These are phyloP conservation scores for Hypsizygus marmoreus DNA, from an alignment of 768 basidiomycete species.

Conservation along the genomic window DNA sequence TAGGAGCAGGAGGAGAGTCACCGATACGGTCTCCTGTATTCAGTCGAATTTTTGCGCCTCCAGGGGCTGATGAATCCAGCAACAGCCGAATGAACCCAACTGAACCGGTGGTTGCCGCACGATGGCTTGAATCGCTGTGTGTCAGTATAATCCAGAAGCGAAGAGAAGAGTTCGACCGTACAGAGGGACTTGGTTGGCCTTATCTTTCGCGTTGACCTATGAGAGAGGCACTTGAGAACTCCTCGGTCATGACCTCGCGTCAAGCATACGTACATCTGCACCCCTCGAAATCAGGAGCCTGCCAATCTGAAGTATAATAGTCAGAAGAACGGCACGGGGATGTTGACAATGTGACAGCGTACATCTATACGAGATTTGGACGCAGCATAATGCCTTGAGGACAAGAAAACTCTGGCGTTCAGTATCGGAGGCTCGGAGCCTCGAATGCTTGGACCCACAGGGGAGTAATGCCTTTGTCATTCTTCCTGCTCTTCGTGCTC, in stretches of 20 bases:
- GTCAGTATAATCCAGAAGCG: constrained; percentile 22
- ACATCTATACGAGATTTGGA: constrained; percentile 89
- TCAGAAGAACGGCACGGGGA: constrained; percentile 29
- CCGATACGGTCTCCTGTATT: constrained; percentile 85
- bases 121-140: constrained; percentile 59
- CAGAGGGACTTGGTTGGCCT: constrained; percentile 91
- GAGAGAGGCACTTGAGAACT: constrained; percentile 31
- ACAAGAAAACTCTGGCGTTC: constrained; percentile 19
- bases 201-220: constrained; percentile 93
- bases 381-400: constrained; percentile 84
- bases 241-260: constrained; percentile 31
- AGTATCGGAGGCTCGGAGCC: constrained; percentile 11
- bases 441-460: constrained; percentile 53
- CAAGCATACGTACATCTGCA: constrained; percentile 75
- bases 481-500: constrained; percentile 45
- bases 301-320: constrained; percentile 67
- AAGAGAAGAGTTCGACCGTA: constrained; percentile 38
- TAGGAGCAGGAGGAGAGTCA: constrained; percentile 33
- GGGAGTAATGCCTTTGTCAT: constrained; percentile 82
- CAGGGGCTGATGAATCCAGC: constrained; percentile 76
- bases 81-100: constrained; percentile 86
- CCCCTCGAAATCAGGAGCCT: constrained; percentile 82
- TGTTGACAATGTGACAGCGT: constrained; percentile 30
- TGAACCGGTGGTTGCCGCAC: constrained; percentile 95
- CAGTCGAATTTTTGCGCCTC: constrained; percentile 70